Conservation (phyloP, 2,329 filamentous ascomycete genomes). For the Madurella fahalii region DNA sequence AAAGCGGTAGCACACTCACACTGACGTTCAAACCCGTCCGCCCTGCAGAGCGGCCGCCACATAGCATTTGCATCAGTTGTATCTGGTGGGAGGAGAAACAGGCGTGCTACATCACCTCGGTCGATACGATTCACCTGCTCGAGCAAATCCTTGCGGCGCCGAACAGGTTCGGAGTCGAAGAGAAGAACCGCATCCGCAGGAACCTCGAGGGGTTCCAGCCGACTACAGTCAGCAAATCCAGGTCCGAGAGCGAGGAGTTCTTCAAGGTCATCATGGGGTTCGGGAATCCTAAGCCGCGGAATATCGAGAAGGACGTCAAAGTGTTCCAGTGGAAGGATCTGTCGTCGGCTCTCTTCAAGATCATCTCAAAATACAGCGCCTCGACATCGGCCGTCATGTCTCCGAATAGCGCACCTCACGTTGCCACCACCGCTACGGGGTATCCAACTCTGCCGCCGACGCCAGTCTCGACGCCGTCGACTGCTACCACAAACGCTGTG, state of each 20-base stretch:
- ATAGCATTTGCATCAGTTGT: slow-evolving; percentile 93
- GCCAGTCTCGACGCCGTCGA: slow-evolving; percentile 33
- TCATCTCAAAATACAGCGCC: slow-evolving; percentile 90
- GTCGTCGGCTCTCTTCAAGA: slow-evolving; percentile 85
- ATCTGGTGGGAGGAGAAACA: slow-evolving; percentile 93
- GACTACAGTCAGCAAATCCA: slow-evolving; percentile 87
- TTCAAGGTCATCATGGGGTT: slow-evolving; percentile 99
- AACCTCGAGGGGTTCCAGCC: slow-evolving; percentile 95
- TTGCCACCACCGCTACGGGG: slow-evolving; percentile 38
- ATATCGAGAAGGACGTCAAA: slow-evolving; percentile 99
- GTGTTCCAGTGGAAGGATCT: slow-evolving; percentile 97
- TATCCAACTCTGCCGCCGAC: slow-evolving; percentile 48
- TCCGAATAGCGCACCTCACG: slow-evolving; percentile 32
- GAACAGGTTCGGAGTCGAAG: slow-evolving; percentile 85
- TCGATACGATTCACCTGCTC: slow-evolving; percentile 93
- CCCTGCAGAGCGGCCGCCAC: slow-evolving; percentile 71
- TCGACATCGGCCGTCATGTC: slow-evolving; percentile 24
- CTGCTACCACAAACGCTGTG: slow-evolving; percentile 29
- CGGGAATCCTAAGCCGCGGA: slow-evolving; percentile 87
- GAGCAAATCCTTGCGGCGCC: slow-evolving; percentile 77
- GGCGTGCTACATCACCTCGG: slow-evolving; percentile 90
- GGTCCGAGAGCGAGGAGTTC: slow-evolving; percentile 89
- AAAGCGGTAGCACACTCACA: slow-evolving; percentile 76
- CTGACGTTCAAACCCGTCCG: slow-evolving; percentile 76
- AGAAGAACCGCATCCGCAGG: slow-evolving; percentile 95